Conservation (phyloP, 495 filamentous ascomycete species). For the Talaromyces liani region DNA sequence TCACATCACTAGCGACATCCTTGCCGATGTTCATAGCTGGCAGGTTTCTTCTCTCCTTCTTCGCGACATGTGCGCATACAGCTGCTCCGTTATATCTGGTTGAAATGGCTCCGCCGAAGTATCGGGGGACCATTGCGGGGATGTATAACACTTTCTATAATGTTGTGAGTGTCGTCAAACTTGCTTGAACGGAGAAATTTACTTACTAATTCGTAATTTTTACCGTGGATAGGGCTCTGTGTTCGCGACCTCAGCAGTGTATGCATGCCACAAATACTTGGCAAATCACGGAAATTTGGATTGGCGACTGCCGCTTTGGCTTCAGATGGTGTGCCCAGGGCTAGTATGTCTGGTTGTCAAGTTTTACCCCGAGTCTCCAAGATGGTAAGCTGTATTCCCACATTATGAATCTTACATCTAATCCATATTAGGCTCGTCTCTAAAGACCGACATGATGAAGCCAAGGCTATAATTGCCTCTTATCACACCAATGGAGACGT, state of each 20-base stretch:
- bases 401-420: too few relatives aligned
- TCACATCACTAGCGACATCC: conserved; percentile 49
- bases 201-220: conserved; percentile 48
- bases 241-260: conserved; percentile 15
- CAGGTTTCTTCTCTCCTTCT: conserved; percentile 69
- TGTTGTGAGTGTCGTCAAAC: conserved; percentile 31
- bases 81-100: conserved; percentile 67
- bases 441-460: conserved; percentile 48
- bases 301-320: conserved; percentile 56
- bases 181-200: conserved; percentile 53
- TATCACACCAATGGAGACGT: conserved; percentile 52
- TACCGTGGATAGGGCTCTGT: conserved; percentile 23
- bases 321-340: conserved; percentile 51
- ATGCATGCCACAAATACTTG: neutral
- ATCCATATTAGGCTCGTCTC: conserved; percentile 19
- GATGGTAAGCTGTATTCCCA: conserved; percentile 21
- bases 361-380: conserved; percentile 19
- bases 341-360: conserved; percentile 19
- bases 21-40: conserved; percentile 58
- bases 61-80: conserved; percentile 55
- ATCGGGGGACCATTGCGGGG: conserved; percentile 1
- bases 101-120: conserved; percentile 49
- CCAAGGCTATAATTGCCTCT: conserved; percentile 40
- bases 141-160: conserved; percentile 5
- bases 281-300: conserved; percentile 26